These are phyloP conservation scores for Microascus cirrosus DNA, from an alignment of 2,329 filamentous ascomycete genomes.

Conservation along the genomic window DNA sequence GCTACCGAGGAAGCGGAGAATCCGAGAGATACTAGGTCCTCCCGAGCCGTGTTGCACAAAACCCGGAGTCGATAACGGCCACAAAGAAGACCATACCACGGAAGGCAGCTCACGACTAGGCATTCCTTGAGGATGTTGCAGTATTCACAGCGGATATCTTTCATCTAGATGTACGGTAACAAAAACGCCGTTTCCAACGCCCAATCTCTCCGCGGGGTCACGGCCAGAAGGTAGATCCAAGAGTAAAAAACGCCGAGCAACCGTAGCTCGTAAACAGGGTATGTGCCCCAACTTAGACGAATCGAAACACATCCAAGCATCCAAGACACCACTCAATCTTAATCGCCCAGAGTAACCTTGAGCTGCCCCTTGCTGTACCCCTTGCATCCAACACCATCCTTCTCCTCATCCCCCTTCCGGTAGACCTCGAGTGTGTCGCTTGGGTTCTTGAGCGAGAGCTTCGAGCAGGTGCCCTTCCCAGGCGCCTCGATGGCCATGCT, in stretches of 20 bases:
- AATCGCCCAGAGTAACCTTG: slow-evolving; percentile 19
- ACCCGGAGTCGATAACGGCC: no score
- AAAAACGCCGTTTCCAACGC: background rate
- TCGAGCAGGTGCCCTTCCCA: slow-evolving; percentile 27
- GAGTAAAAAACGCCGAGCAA: background rate
- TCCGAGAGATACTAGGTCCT: no score
- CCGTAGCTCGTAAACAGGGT: background rate
- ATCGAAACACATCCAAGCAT: background rate
- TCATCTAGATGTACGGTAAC: background rate
- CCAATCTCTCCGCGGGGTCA: background rate
- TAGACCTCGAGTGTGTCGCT: slow-evolving; percentile 20
- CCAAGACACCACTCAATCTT: background rate
- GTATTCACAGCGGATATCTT: background rate
- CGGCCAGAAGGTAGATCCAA: background rate
- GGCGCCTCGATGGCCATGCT: slow-evolving; percentile 25
- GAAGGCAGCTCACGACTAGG: no score
- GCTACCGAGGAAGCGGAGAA: no score
- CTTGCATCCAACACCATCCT: slow-evolving; percentile 30
- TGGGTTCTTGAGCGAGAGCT: slow-evolving; percentile 18
- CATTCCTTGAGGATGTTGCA: background rate
- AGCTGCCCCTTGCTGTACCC: slow-evolving; percentile 17
- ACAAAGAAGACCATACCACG: no score
- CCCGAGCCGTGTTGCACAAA: no score
- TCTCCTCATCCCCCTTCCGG: slow-evolving; percentile 21
- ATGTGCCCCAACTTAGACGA: background rate